Percentiles rank a stretch among this genome's conserved stretches.
These are phyloP conservation scores for Sclerotinia spermophila DNA, from an alignment of 2,329 filamentous ascomycete genomes.

Conservation along the genomic window DNA sequence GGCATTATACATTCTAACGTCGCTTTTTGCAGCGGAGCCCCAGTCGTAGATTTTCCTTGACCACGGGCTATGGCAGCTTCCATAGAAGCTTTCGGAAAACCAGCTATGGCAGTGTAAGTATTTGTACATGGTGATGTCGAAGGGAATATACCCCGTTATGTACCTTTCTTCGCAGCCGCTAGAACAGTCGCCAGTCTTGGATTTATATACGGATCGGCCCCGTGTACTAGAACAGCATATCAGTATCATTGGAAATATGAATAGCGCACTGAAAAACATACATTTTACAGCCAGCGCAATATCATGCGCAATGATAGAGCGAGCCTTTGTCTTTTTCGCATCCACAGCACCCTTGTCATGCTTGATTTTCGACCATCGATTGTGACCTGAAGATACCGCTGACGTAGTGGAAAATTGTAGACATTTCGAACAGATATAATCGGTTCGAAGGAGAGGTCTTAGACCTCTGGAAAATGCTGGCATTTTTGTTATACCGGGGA, in stretches of 20 bases:
- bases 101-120: conserved; percentile 45
- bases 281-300: conserved; percentile 73
- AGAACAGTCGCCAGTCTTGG: conserved; percentile 71
- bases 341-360: conserved; percentile 92
- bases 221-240: conserved; percentile 56
- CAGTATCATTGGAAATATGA: conserved; percentile 16
- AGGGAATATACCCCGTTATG: conserved; percentile 31
- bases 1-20: conserved; percentile 80
- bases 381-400: conserved; percentile 64
- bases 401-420: conserved; percentile 44
- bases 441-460: conserved; percentile 21
- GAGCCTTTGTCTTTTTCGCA: conserved; percentile 68
- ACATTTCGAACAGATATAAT: conserved; percentile 31
- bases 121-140: conserved; percentile 13
- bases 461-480: conserved; percentile 33
- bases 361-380: conserved; percentile 92
- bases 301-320: conserved; percentile 64
- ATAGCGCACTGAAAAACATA: conserved; percentile 40
- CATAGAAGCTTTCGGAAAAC: conserved; percentile 79
- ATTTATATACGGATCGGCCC: conserved; percentile 70
- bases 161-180: conserved; percentile 73
- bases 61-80: conserved; percentile 84
- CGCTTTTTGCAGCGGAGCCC: conserved; percentile 70
- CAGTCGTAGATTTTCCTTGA: conserved; percentile 74
- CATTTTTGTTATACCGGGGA: conserved; percentile 24